A percentile compares a stretch with the other conserved stretches of the same genome.
These are phyloP conservation scores for Arabidopsis arenosa DNA, from an alignment of 345 rosid species.

Conservation along the genomic window DNA sequence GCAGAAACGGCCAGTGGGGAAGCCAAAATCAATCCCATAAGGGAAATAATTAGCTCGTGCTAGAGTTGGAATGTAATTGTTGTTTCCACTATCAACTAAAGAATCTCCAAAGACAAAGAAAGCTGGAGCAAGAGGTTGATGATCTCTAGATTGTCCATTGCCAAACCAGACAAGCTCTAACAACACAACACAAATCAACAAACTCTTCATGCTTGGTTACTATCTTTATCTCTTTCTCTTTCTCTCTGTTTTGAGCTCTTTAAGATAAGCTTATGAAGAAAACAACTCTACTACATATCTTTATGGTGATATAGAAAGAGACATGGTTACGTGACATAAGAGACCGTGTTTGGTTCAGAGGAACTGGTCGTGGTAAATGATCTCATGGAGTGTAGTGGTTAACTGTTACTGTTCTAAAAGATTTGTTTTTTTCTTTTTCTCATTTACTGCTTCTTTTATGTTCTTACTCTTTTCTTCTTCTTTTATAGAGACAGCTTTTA, in stretches of 20 bases:
- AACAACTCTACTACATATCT: slow-evolving; percentile 1
- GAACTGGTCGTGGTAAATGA: slow-evolving; percentile 49
- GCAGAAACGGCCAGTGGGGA: slow-evolving; percentile 49
- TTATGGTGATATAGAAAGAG: neutral
- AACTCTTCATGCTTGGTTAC: slow-evolving; percentile 33
- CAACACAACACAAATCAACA: slow-evolving; percentile 28
- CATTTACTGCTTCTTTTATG: slow-evolving; percentile 41
- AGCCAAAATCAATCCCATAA: slow-evolving; percentile 55
- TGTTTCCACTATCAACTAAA: slow-evolving; percentile 50
- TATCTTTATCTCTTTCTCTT: neutral
- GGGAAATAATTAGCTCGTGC: slow-evolving; percentile 50
- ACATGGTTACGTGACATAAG: slow-evolving; percentile 17
- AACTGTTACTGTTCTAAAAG: slow-evolving; percentile 40
- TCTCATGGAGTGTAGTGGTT: slow-evolving; percentile 45
- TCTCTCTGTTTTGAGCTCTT: slow-evolving; percentile 4
- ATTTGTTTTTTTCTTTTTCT: neutral
- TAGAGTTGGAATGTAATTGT: slow-evolving; percentile 47
- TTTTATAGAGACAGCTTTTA: slow-evolving; percentile 42
- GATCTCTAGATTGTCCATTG: slow-evolving; percentile 25
- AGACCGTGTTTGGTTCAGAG: neutral
- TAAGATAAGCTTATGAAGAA: slow-evolving; percentile 20
- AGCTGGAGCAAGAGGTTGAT: slow-evolving; percentile 46
- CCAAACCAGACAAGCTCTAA: slow-evolving; percentile 34
- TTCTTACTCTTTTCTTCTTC: slow-evolving; percentile 28
- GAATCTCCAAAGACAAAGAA: slow-evolving; percentile 52